Conservation (phyloP, 169 alveolate genomes). For the Plasmodium berghei region DNA sequence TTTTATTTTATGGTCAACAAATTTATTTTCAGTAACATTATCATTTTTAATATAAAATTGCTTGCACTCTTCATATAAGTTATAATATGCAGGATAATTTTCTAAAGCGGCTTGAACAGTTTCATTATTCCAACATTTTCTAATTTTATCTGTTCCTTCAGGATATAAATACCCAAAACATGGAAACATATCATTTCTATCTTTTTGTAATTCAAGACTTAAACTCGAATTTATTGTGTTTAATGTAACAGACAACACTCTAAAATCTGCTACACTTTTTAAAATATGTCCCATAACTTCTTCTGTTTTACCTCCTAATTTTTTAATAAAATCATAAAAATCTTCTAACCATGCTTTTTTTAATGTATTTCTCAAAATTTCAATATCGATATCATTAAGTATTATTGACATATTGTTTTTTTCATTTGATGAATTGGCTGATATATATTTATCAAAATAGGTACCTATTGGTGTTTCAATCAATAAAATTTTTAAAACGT, state of each 20-base stretch:
- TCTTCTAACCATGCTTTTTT: slow-evolving; percentile 97
- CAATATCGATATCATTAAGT: slow-evolving; percentile 85
- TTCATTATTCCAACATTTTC: slow-evolving; percentile 92
- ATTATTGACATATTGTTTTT: slow-evolving; percentile 76
- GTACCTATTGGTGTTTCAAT: slow-evolving; percentile 98
- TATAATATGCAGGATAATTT: slow-evolving; percentile 89
- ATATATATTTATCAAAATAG: slow-evolving; percentile 81
- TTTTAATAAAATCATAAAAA: slow-evolving; percentile 92
- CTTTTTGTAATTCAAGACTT: slow-evolving; percentile 79
- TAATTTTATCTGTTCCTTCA: slow-evolving; percentile 91
- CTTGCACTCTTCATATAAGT: slow-evolving; percentile 91
- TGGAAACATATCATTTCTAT: slow-evolving; percentile 91
- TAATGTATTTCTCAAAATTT: slow-evolving; percentile 92
- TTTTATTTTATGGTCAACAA: slow-evolving; percentile 74
- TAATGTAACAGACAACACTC: slow-evolving; percentile 87
- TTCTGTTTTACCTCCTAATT: slow-evolving; percentile 91
- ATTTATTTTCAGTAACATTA: slow-evolving; percentile 44
- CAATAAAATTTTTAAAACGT: slow-evolving; percentile 95
- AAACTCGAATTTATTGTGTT: slow-evolving; percentile 83
- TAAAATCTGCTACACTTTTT: slow-evolving; percentile 91
- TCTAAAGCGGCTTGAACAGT: slow-evolving; percentile 93
- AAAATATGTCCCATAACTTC: slow-evolving; percentile 94
- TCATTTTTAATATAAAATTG: slow-evolving; percentile 80
- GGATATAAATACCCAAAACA: slow-evolving; percentile 93
- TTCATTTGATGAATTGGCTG: slow-evolving; percentile 72